Conservation (phyloP, 352 stramenopile species). For the Phytophthora tubulina region DNA sequence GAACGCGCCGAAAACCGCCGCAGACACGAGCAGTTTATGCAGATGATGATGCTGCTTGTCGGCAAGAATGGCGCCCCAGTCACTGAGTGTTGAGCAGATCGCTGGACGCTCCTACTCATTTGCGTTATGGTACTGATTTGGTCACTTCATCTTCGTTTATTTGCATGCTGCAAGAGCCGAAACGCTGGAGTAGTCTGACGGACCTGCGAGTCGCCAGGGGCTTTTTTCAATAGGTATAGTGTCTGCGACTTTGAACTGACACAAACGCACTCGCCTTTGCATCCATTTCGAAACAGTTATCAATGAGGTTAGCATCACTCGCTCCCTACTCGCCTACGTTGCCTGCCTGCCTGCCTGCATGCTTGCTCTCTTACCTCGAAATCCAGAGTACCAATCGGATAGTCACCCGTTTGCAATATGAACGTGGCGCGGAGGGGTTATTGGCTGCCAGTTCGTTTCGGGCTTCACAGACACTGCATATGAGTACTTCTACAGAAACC, state of each 20-base stretch:
- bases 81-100: conserved; percentile 26
- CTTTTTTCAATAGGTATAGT: conserved; percentile 48
- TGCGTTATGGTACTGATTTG: conserved; percentile 17
- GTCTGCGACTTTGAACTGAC: conserved; percentile 41
- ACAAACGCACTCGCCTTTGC: conserved; percentile 48
- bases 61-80: conserved; percentile 36
- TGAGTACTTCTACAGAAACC: background rate
- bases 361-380: conserved; percentile 1
- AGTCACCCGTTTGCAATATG: conserved; percentile 1
- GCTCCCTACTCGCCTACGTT: conserved; percentile 3
- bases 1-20: conserved; percentile 46
- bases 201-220: conserved; percentile 36
- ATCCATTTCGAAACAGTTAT: conserved; percentile 86
- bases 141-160: conserved; percentile 39
- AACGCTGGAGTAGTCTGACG: background rate
- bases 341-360: background rate
- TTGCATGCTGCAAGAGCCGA: conserved; percentile 12
- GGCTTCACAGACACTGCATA: conserved; percentile 39
- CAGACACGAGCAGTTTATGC: conserved; percentile 52
- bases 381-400: background rate
- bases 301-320: conserved; percentile 29
- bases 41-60: conserved; percentile 51
- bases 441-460: background rate
- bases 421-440: background rate
- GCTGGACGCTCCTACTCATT: background rate